Evolutionary conservation across 768 basidiomycete genomes (phyloP).

Genomic region (Amanita exitialis): DNA sequence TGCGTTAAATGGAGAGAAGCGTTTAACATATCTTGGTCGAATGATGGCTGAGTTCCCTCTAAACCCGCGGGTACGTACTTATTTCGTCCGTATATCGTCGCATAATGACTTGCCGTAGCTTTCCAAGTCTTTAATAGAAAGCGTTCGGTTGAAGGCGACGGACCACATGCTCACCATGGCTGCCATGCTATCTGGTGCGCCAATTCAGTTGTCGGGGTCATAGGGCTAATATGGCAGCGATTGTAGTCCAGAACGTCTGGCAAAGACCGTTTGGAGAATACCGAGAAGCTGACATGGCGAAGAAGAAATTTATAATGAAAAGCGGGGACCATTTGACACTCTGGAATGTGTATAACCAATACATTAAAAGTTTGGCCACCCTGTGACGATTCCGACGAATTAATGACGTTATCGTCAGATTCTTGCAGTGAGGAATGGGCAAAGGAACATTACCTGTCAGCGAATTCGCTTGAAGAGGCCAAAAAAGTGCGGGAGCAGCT

Average conservation of each 20-base stretch:
- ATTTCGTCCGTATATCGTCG: background rate
- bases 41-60: constrained; percentile 93
- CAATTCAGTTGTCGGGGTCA: background rate
- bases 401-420: constrained; percentile 27
- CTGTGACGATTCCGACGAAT: background rate
- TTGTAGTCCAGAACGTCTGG: constrained; percentile 72
- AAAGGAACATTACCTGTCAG: constrained; percentile 72
- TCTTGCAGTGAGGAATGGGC: constrained; percentile 68
- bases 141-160: constrained; percentile 80
- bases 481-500: constrained; percentile 83
- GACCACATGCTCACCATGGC: constrained; percentile 83
- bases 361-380: constrained; percentile 49
- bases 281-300: constrained; percentile 78
- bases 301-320: constrained; percentile 67
- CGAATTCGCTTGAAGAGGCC: constrained; percentile 67
- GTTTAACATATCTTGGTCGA: constrained; percentile 63
- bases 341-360: constrained; percentile 82
- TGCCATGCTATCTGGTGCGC: constrained; percentile 76
- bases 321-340: constrained; percentile 83
- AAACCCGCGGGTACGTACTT: constrained; percentile 60
- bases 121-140: constrained; percentile 79
- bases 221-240: background rate
- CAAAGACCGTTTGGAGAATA: constrained; percentile 68
- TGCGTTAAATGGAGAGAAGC: constrained; percentile 80
- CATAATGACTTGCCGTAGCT: constrained; percentile 28